Conservation (phyloP, 768 basidiomycete species). For the Pulveroboletus ravenelii region DNA sequence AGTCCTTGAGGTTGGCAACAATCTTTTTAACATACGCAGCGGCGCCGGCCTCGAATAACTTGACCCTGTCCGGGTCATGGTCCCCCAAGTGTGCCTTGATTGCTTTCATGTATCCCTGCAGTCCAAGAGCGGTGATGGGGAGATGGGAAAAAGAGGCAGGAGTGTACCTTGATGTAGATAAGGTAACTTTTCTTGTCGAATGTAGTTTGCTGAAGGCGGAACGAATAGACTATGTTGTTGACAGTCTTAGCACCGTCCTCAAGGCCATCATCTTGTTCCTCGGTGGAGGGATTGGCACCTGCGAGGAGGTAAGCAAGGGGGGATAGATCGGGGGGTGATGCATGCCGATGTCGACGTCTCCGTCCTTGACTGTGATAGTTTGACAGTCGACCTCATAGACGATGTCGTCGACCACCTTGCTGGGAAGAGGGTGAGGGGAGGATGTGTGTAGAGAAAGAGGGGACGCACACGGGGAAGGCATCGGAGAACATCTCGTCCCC, state of each 20-base stretch:
- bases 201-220: conserved; percentile 73
- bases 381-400: conserved; percentile 86
- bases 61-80: conserved; percentile 54
- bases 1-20: conserved; percentile 86
- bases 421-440: conserved; percentile 29
- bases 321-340: neutral
- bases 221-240: conserved; percentile 90
- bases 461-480: conserved; percentile 77
- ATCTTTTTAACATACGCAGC: conserved; percentile 80
- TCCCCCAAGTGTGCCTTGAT: conserved; percentile 64
- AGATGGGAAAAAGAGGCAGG: neutral
- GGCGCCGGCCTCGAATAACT: conserved; percentile 80
- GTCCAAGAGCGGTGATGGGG: neutral
- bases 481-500: conserved; percentile 93
- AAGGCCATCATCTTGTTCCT: conserved; percentile 76
- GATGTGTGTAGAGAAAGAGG: neutral
- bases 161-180: conserved; percentile 66
- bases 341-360: conserved; percentile 87
- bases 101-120: conserved; percentile 88
- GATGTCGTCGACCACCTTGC: conserved; percentile 72
- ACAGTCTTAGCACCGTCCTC: conserved; percentile 74
- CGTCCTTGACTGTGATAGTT: conserved; percentile 62
- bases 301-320: conserved; percentile 7
- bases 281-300: conserved; percentile 93
- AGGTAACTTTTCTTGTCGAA: conserved; percentile 94